phyloP scores from a whole-genome alignment of 2,329 filamentous ascomycete species.

The Waltergamsia citrina region DNA sequence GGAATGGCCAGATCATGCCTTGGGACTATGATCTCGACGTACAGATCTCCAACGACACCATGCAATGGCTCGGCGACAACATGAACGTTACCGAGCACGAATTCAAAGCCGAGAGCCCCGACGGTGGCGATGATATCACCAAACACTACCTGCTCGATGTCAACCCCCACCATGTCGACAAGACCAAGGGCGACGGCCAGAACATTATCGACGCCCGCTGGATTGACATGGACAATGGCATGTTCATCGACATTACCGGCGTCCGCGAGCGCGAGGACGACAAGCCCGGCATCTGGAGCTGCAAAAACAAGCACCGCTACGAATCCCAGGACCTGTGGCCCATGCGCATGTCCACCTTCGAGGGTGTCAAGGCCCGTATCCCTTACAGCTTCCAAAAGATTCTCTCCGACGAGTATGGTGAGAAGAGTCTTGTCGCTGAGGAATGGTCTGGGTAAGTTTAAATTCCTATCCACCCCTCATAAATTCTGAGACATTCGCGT shows the following conservation, averaged over 20 bases:
- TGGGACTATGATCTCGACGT: slow-evolving; percentile 84
- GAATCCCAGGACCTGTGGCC: slow-evolving; percentile 64
- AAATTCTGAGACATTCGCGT: neutral
- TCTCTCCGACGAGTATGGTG: slow-evolving; percentile 54
- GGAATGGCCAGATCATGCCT: slow-evolving; percentile 68
- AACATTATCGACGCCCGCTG: slow-evolving; percentile 81
- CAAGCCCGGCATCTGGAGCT: slow-evolving; percentile 60
- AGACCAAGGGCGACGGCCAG: slow-evolving; percentile 53
- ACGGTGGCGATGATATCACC: slow-evolving; percentile 28
- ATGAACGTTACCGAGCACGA: slow-evolving; percentile 60
- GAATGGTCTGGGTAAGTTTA: slow-evolving; percentile 50
- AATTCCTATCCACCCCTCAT: slow-evolving; percentile 3
- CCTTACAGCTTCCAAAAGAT: slow-evolving; percentile 61
- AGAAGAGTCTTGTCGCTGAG: slow-evolving; percentile 50
- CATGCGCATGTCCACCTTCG: slow-evolving; percentile 63
- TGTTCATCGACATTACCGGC: slow-evolving; percentile 79
- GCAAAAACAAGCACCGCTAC: slow-evolving; percentile 74
- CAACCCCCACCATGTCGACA: slow-evolving; percentile 58
- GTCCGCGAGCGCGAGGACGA: slow-evolving; percentile 55
- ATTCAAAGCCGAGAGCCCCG: slow-evolving; percentile 35
- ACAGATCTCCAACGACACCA: slow-evolving; percentile 60
- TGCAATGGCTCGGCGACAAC: slow-evolving; percentile 53
- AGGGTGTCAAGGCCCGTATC: slow-evolving; percentile 61
- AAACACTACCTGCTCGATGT: slow-evolving; percentile 63
- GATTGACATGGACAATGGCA: slow-evolving; percentile 67